Evolutionary conservation across 2,329 filamentous ascomycete genomes (phyloP), one percentile per base, ranked within the genome.

Genomic region (Neofusicoccum laricinum): DNA sequence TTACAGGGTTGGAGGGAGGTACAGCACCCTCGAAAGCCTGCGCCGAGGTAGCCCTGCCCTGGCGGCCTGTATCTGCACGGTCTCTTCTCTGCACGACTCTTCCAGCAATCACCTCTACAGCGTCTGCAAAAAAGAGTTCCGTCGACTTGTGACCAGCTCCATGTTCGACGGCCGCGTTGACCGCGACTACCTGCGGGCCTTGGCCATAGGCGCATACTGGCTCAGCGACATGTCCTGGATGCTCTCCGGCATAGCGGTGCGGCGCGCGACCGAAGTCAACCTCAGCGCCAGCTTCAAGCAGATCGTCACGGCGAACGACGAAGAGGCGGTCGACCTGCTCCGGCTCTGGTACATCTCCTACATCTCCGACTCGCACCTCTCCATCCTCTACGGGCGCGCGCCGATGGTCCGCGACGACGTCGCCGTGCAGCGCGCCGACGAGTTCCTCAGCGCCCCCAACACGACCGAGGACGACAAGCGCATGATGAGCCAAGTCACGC

Each of bases 301-400:
- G 7, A 76, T 78, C 3, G 71, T 81, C 1, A 66, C 71, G 1
- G 77, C 76, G 15, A 72, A 75, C 21, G 76, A 73, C 12, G 76
- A 79, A 12, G 80, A 84, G 48, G 79, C 79, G 0, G 78, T 80
- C 64, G 84, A 87, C 64, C 81, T 82, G 40, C 80, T 86, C 3
- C 79, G 86, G 19, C 73, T 88, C 12, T 88, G 86, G 86, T 88
- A 87, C 71, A 61, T 71, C 8, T 53, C 73, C 0, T 89, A 88
- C 68, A 85, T 88, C 1, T 88, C 86, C 69, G 87, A 89, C 69
- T 86, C 88, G 66, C 87, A 89, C 71, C 85, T 88, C 32, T 86
- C 85, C 17, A 88, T 87, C 21, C 76, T 87, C 0, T 88, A 88
- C 62, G 85, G 85, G 2, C 78, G 86, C 2, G 84, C 84, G 1